Evolutionary conservation across 2,329 filamentous ascomycete species (phyloP), one percentile per base, ranked within the genome.

Genomic region (Alternaria atra): DNA sequence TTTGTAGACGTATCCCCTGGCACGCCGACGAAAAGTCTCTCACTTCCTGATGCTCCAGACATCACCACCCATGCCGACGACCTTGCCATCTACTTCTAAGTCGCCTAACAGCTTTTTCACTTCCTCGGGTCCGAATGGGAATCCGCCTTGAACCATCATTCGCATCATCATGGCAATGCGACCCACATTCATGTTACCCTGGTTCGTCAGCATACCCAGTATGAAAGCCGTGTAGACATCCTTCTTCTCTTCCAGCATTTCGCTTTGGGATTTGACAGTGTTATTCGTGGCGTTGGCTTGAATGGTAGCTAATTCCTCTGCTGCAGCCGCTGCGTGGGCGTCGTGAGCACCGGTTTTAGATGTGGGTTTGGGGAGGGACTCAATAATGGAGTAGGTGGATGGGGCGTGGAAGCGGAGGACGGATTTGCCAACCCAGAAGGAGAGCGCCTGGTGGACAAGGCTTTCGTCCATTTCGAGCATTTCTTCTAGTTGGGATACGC

Each of bases 101-200:
- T 90, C 88, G 8, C 82, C 87, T 59, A 98, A 80, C 75, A 97
- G 91, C 77, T 91, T 91, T 71, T 89, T 87, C 63, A 98, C 80
- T 80, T 98, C 94, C 75, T 97, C 94, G 72, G 92, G 92, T 63
- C 90, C 92, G 85, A 93, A 97, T 0, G 92, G 88, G 75, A 97
- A 97, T 2, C 93, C 94, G 12, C 93, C 93, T 0, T 91, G 87
- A 53, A 97, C 89, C 60, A 94, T 86, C 86, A 98, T 94, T 80
- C 92, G 93, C 84, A 99, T 85, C 92, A 98, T 97, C 90, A 94
- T 97, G 8, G 89, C 86, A 66, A 99, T 96, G 75, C 93, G 87
- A 56, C 84, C 84, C 60, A 94, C 82, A 52, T 91, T 90, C 91
- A 97, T 95, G 29, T 90, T 88, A 17, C 90, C 90, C 70, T 93